Conservation (phyloP, 176 grass and related monocot genomes). For the Pharus latifolius region DNA sequence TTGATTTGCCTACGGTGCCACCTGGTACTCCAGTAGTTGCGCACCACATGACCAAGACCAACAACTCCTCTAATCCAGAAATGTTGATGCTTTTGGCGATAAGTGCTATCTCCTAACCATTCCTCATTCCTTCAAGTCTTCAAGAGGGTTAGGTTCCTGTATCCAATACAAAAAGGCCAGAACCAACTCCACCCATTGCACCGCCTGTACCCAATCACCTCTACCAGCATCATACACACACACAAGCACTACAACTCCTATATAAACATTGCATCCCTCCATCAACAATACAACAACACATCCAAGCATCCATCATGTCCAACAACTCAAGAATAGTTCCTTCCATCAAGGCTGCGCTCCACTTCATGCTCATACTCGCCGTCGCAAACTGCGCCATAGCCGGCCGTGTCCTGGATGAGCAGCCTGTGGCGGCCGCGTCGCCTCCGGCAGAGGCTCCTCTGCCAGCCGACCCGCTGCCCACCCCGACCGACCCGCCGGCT, state of each 20-base stretch:
- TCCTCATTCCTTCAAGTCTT: slow-evolving; percentile 11
- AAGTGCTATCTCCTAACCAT: neutral
- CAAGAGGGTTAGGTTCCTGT: slow-evolving; percentile 27
- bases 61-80: neutral
- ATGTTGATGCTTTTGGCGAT: neutral
- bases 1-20: neutral
- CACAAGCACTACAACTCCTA: neutral
- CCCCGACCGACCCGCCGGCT: slow-evolving; percentile 21
- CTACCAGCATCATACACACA: neutral
- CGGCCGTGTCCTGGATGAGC: slow-evolving; percentile 44
- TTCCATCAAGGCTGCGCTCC: slow-evolving; percentile 11
- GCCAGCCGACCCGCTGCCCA: slow-evolving; percentile 20
- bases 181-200: slow-evolving; percentile 15
- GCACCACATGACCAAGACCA: neutral
- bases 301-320: neutral
- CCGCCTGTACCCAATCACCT: neutral
- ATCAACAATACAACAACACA: neutral
- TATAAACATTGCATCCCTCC: slow-evolving; percentile 19
- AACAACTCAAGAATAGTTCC: neutral
- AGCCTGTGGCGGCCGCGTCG: neutral
- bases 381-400: neutral
- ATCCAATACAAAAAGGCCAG: neutral
- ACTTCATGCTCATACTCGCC: slow-evolving; percentile 19
- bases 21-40: neutral
- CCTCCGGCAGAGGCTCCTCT: slow-evolving; percentile 23